phyloP scores from a whole-genome alignment of 495 filamentous ascomycete genomes.

The Melanomma pulvis-pyrius region DNA sequence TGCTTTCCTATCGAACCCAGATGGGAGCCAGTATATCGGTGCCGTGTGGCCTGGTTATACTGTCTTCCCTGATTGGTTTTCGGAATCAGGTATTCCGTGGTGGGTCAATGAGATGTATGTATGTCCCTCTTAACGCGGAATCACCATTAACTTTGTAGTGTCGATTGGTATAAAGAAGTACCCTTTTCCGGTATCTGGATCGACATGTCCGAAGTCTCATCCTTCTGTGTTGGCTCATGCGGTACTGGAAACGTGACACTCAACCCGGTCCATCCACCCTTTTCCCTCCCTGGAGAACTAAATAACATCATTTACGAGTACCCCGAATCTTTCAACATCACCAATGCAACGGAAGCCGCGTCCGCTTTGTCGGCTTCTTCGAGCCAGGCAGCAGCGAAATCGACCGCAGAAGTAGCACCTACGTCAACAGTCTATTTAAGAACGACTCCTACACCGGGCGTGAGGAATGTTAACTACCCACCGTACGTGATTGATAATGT shows the following conservation, averaged over 20 bases:
- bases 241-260: slow-evolving; percentile 68
- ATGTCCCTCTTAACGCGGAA: too few species aligned
- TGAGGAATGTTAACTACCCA: slow-evolving; percentile 76
- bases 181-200: slow-evolving; percentile 65
- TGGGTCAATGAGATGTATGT: slow-evolving; percentile 69
- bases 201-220: slow-evolving; percentile 54
- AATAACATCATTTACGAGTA: slow-evolving; percentile 64
- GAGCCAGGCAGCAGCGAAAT: slow-evolving; percentile 53
- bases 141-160: slow-evolving; percentile 20
- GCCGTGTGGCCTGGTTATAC: slow-evolving; percentile 67
- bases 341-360: slow-evolving; percentile 70
- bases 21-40: slow-evolving; percentile 65
- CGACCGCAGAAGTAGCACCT: slow-evolving; percentile 46
- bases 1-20: slow-evolving; percentile 65
- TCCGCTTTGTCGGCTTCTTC: slow-evolving; percentile 58
- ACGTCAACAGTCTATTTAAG: slow-evolving; percentile 57
- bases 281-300: slow-evolving; percentile 64
- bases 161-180: slow-evolving; percentile 36
- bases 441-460: slow-evolving; percentile 67
- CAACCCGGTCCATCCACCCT: slow-evolving; percentile 72
- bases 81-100: slow-evolving; percentile 62
- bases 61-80: slow-evolving; percentile 66
- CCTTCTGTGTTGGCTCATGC: slow-evolving; percentile 81
- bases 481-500: slow-evolving; percentile 82
- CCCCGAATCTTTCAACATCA: slow-evolving; percentile 71